phyloP scores from a whole-genome alignment of 2,329 filamentous ascomycete genomes.

The Cucurbitaria berberidis region DNA sequence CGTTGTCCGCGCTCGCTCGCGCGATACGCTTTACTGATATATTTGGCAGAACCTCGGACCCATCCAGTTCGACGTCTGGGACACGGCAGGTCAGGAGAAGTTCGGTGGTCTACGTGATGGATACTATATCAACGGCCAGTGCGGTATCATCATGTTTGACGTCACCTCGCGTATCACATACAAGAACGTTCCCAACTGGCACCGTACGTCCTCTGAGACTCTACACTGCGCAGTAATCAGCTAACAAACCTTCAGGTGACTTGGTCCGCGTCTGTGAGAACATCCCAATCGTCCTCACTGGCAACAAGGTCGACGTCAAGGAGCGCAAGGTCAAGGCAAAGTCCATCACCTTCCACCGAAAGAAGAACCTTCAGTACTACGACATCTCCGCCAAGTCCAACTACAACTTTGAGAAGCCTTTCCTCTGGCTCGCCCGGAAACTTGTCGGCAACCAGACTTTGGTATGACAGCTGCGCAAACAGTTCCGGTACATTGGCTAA shows the following conservation, averaged over 20 bases:
- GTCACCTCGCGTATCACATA: conserved; percentile 99
- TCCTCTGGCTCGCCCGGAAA: conserved; percentile 99
- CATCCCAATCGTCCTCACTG: conserved; percentile 96
- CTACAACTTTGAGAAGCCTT: conserved; percentile 99
- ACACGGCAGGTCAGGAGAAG: conserved; percentile 99
- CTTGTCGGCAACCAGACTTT: conserved; percentile 90
- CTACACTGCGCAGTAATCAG: neutral
- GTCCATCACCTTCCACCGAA: conserved; percentile 99
- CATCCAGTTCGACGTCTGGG: conserved; percentile 99
- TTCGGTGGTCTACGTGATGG: conserved; percentile 98
- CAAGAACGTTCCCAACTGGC: conserved; percentile 99
- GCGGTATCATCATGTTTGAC: conserved; percentile 99
- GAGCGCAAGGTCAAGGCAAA: conserved; percentile 99
- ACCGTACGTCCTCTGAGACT: conserved; percentile 72
- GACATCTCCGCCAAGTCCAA: conserved; percentile 99
- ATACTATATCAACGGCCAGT: conserved; percentile 99
- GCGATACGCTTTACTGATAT: conserved; percentile 29
- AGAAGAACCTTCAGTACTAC: conserved; percentile 99
- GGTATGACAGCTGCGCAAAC: conserved; percentile 59
- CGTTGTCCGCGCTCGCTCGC: conserved; percentile 48
- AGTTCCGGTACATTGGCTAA: conserved; percentile 22
- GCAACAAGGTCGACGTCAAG: conserved; percentile 99
- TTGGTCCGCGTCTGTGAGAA: conserved; percentile 99
- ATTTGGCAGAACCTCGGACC: conserved; percentile 77
- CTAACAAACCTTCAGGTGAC: conserved; percentile 70